Evolutionary conservation across 768 basidiomycete species (phyloP).

Genomic region (Hygrophorus russula): DNA sequence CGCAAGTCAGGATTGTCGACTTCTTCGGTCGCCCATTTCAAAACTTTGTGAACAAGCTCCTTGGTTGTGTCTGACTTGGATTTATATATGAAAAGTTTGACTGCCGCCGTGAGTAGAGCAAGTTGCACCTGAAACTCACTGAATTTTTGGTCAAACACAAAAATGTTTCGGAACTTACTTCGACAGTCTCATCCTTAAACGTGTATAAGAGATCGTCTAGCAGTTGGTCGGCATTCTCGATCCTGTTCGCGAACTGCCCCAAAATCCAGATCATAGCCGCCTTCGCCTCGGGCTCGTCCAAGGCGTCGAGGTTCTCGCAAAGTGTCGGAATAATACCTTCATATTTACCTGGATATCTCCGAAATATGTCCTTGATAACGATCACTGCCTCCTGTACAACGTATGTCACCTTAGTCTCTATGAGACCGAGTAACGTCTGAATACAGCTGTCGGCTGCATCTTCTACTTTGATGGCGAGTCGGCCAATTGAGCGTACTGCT

Average conservation of each 20-base stretch:
- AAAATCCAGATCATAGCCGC: conserved; percentile 98
- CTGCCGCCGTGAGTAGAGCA: conserved; percentile 84
- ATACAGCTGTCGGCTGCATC: conserved; percentile 86
- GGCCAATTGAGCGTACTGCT: conserved; percentile 93
- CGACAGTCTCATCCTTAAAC: conserved; percentile 88
- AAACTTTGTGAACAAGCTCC: conserved; percentile 84
- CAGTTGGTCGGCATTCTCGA: conserved; percentile 92
- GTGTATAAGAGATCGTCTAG: conserved; percentile 84
- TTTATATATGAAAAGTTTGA: conserved; percentile 93
- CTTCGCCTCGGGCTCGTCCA: conserved; percentile 96
- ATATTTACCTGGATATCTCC: conserved; percentile 92
- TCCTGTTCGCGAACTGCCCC: conserved; percentile 91
- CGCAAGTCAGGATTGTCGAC: conserved; percentile 97
- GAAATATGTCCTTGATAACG: conserved; percentile 96
- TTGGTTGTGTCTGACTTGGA: conserved; percentile 74
- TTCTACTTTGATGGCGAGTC: conserved; percentile 95
- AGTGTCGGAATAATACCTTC: conserved; percentile 92
- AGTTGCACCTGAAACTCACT: conserved; percentile 69
- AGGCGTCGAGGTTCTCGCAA: conserved; percentile 81
- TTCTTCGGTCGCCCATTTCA: conserved; percentile 96
- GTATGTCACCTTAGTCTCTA: conserved; percentile 90
- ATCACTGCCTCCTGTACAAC: conserved; percentile 97
- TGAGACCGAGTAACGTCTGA: conserved; percentile 69
- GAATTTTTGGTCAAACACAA: neutral
- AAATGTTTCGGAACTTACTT: conserved; percentile 39